Conservation (phyloP, 257 asterid species). For the Plantago ovata region DNA sequence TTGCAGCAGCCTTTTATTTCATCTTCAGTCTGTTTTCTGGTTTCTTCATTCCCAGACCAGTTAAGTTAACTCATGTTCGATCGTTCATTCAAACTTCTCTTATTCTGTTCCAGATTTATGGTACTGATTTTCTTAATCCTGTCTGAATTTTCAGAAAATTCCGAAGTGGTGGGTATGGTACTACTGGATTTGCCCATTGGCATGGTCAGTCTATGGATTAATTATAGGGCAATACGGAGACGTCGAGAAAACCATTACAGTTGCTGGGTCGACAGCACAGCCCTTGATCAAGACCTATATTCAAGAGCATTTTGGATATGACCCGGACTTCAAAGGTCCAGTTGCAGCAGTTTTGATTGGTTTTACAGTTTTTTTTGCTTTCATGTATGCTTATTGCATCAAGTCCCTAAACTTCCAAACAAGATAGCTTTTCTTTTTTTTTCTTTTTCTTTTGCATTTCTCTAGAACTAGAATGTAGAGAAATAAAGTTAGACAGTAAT, state of each 20-base stretch:
- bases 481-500: too few relatives aligned
- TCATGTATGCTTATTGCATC: slow-evolving; percentile 61
- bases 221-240: slow-evolving; percentile 86
- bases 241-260: slow-evolving; percentile 33
- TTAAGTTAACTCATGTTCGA: slow-evolving; percentile 34
- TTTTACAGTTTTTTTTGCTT: slow-evolving; percentile 51
- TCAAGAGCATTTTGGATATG: slow-evolving; percentile 58
- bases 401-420: slow-evolving; percentile 50
- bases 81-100: neutral
- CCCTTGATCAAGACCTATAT: slow-evolving; percentile 56
- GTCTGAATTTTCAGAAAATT: slow-evolving; percentile 49
- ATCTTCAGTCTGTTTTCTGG: slow-evolving; percentile 79
- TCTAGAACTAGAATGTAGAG: too few relatives aligned
- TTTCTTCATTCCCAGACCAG: slow-evolving; percentile 79
- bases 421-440: slow-evolving; percentile 28
- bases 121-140: slow-evolving; percentile 3
- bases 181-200: slow-evolving; percentile 90
- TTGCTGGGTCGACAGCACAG: slow-evolving; percentile 32
- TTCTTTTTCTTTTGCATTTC: too few relatives aligned
- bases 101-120: neutral
- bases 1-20: slow-evolving; percentile 68
- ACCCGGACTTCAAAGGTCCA: slow-evolving; percentile 52
- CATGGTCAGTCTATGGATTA: slow-evolving; percentile 90
- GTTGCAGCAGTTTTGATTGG: slow-evolving; percentile 57
- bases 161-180: slow-evolving; percentile 98